phyloP scores from a whole-genome alignment of 2,329 filamentous ascomycete species.

The Epicoccum nigrum region DNA sequence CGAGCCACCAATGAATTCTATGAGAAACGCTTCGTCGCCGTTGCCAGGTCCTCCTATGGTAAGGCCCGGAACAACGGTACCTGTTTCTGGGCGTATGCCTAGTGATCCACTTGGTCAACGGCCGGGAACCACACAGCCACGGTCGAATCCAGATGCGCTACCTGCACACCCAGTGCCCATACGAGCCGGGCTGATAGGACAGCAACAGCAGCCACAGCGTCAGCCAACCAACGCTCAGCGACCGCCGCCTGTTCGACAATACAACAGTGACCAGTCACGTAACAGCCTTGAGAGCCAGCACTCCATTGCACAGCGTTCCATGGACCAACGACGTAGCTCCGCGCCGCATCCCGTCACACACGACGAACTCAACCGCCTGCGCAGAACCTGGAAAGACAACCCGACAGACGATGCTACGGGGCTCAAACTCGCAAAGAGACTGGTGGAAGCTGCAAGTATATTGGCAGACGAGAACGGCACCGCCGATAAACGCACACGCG shows the following conservation, averaged over 20 bases:
- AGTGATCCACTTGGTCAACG: conserved; percentile 39
- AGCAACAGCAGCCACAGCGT: conserved; percentile 23
- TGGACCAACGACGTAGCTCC: conserved; percentile 26
- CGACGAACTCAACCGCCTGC: conserved; percentile 77
- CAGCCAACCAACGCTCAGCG: conserved; percentile 42
- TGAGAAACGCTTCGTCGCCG: conserved; percentile 38
- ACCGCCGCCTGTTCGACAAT: conserved; percentile 61
- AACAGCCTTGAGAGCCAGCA: conserved; percentile 37
- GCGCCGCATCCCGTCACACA: conserved; percentile 68
- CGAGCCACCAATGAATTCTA: conserved; percentile 42
- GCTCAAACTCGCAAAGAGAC: conserved; percentile 77
- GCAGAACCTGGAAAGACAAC: conserved; percentile 71
- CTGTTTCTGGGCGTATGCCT: conserved; percentile 33
- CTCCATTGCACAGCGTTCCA: conserved; percentile 21
- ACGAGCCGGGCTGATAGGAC: conserved; percentile 56
- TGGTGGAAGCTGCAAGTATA: conserved; percentile 82
- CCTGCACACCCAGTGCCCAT: conserved; percentile 63
- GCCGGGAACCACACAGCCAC: conserved; percentile 50
- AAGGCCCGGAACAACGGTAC: conserved; percentile 42
- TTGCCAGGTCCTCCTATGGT: conserved; percentile 35
- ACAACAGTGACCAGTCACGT: conserved; percentile 52
- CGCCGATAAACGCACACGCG: conserved; percentile 67
- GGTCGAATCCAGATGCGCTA: conserved; percentile 60
- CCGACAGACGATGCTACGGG: conserved; percentile 74
- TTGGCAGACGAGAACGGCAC: conserved; percentile 78